Evolutionary conservation across 1,284 basidiomycete species (phyloP).

Genomic region (Agaricales sp.): DNA sequence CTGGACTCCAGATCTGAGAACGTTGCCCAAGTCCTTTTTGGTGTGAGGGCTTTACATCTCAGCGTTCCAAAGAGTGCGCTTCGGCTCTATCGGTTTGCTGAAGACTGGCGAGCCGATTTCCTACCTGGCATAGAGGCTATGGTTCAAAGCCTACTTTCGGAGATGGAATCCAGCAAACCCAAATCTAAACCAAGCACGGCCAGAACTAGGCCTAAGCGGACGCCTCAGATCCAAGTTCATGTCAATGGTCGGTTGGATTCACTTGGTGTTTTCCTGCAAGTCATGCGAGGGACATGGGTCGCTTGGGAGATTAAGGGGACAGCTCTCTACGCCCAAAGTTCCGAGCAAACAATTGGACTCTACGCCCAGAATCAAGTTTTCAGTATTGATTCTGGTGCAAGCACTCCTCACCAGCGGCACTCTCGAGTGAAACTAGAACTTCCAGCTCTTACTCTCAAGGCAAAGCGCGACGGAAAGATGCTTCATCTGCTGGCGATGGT

Average conservation of each 20-base stretch:
- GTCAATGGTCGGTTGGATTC: constrained; percentile 40
- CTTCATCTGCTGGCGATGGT: constrained; percentile 51
- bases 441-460: constrained; percentile 53
- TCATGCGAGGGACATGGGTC: constrained; percentile 80
- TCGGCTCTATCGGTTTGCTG: constrained; percentile 62
- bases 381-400: constrained; percentile 24
- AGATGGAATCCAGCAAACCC: constrained; percentile 34
- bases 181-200: constrained; percentile 11
- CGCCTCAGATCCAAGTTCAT: constrained; percentile 24
- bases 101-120: constrained; percentile 74
- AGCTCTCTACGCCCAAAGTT: constrained; percentile 32
- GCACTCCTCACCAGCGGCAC: constrained; percentile 26
- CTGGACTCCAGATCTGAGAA: constrained; percentile 29
- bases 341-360: constrained; percentile 43
- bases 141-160: constrained; percentile 52
- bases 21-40: constrained; percentile 32
- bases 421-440: constrained; percentile 50
- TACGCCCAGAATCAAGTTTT: constrained; percentile 57
- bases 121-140: constrained; percentile 60
- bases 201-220: constrained; percentile 9
- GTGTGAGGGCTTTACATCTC: constrained; percentile 35
- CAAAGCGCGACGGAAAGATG: constrained; percentile 35
- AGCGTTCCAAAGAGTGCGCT: constrained; percentile 72
- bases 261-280: constrained; percentile 53
- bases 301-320: constrained; percentile 55